These are phyloP conservation scores for Fabrea salina DNA, from an alignment of 169 alveolate genomes.

Conservation along the genomic window DNA sequence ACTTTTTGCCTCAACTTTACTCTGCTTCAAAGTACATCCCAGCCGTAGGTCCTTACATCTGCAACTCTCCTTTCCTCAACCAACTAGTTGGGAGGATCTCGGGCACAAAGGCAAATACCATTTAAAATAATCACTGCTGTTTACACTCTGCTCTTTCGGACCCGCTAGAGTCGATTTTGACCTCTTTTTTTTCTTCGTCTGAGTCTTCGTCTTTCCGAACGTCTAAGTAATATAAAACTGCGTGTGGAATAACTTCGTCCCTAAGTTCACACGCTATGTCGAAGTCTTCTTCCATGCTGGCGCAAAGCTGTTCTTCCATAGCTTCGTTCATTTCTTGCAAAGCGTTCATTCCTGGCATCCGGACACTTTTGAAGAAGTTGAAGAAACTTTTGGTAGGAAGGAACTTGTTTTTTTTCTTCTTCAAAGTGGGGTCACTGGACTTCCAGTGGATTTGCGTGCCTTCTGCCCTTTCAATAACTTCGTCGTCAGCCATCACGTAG, in stretches of 20 bases:
- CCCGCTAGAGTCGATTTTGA: neutral
- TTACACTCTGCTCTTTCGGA: neutral
- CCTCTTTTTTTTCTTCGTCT: neutral
- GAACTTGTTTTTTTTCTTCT: conserved; percentile 61
- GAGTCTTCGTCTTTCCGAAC: conserved; percentile 21
- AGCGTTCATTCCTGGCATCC: conserved; percentile 46
- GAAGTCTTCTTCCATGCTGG: conserved; percentile 59
- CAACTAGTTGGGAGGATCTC: conserved; percentile 10
- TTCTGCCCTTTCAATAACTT: conserved; percentile 55
- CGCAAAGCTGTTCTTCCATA: conserved; percentile 38
- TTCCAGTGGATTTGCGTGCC: conserved; percentile 74
- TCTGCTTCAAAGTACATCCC: conserved; percentile 31
- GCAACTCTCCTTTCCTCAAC: neutral
- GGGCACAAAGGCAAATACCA: neutral
- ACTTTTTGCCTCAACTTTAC: conserved; percentile 32
- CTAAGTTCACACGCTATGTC: conserved; percentile 65
- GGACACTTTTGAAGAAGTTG: conserved; percentile 61
- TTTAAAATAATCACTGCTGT: conserved; percentile 18
- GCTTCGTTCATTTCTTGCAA: conserved; percentile 42
- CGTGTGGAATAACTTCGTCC: conserved; percentile 71
- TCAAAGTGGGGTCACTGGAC: conserved; percentile 58
- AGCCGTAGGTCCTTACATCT: conserved; percentile 32
- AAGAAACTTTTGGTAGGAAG: conserved; percentile 60
- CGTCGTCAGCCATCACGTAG: conserved; percentile 41
- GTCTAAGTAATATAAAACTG: conserved; percentile 63